phyloP scores from a whole-genome alignment of 805 yeast genomes.

The Pichia phayaonensis region DNA sequence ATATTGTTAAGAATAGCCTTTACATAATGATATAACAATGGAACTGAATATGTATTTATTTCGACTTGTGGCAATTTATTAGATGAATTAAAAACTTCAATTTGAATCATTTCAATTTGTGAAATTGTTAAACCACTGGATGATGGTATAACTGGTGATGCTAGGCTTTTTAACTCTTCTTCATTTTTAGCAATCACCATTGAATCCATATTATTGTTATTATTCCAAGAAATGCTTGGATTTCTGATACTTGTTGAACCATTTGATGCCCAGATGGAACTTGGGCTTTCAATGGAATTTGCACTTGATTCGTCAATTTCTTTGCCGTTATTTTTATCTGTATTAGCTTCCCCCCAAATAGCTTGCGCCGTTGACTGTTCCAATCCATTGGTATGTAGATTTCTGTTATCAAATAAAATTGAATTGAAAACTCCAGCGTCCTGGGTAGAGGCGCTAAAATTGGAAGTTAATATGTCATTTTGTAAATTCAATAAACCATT shows the following conservation, averaged over 20 bases:
- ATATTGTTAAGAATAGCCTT: slow-evolving; percentile 32
- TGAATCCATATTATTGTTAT: neutral
- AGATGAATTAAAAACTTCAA: slow-evolving; percentile 36
- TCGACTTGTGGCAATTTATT: slow-evolving; percentile 24
- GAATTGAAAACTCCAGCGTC: neutral
- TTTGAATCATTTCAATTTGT: slow-evolving; percentile 33
- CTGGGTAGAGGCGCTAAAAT: neutral
- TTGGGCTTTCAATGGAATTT: slow-evolving; percentile 9
- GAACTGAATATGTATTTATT: slow-evolving; percentile 16
- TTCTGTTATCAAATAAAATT: slow-evolving; percentile 3
- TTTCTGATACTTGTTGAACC: neutral
- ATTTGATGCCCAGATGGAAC: slow-evolving; percentile 20
- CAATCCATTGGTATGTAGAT: neutral
- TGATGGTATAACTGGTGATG: neutral
- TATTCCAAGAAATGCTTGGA: slow-evolving; percentile 2
- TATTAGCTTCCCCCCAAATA: neutral
- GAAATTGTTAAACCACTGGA: slow-evolving; percentile 3
- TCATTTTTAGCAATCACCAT: neutral
- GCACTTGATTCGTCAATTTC: neutral
- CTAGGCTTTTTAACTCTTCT: neutral
- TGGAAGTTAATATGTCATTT: neutral
- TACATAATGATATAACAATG: slow-evolving; percentile 22
- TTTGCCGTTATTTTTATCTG: neutral
- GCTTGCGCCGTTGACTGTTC: neutral
- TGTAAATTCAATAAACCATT: neutral